Conservation (phyloP, 2,329 filamentous ascomycete species). For the Xylariomycetidae sp. region DNA sequence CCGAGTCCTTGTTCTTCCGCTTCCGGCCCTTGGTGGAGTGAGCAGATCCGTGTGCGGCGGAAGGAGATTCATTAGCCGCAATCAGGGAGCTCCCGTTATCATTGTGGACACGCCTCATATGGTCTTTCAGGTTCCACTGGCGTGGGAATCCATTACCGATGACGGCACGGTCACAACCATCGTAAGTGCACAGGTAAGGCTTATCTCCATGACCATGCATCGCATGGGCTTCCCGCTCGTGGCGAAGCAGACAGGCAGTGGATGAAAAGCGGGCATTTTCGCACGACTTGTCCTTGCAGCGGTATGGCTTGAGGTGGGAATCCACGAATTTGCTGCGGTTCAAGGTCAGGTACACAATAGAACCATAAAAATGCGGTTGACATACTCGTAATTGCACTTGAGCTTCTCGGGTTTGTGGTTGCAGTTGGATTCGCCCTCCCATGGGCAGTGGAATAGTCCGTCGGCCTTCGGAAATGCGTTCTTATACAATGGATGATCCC, state of each 20-base stretch:
- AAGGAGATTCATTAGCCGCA: slow-evolving; percentile 34
- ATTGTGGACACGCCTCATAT: slow-evolving; percentile 93
- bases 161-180: slow-evolving; percentile 79
- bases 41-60: slow-evolving; percentile 29
- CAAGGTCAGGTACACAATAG: slow-evolving; percentile 10
- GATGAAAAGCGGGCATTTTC: slow-evolving; percentile 88
- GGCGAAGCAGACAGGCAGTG: slow-evolving; percentile 87
- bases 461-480: slow-evolving; percentile 60
- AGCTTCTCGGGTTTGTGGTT: slow-evolving; percentile 91
- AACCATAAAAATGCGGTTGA: slow-evolving; percentile 10
- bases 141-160: slow-evolving; percentile 86
- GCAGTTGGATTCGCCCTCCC: slow-evolving; percentile 67
- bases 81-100: slow-evolving; percentile 41
- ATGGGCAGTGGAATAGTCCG: slow-evolving; percentile 91
- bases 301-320: slow-evolving; percentile 93
- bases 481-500: slow-evolving; percentile 69
- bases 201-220: slow-evolving; percentile 94
- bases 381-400: slow-evolving; percentile 99
- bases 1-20: slow-evolving; percentile 49
- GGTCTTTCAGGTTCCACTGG: slow-evolving; percentile 92
- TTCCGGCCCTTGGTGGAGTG: slow-evolving; percentile 48
- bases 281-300: slow-evolving; percentile 82
- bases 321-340: slow-evolving; percentile 83
- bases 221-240: slow-evolving; percentile 92
- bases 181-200: slow-evolving; percentile 83